A percentile compares a stretch with the other conserved stretches of the same genome.
phyloP scores from a whole-genome alignment of 31 red algal species.

The Endocladia muricata region DNA sequence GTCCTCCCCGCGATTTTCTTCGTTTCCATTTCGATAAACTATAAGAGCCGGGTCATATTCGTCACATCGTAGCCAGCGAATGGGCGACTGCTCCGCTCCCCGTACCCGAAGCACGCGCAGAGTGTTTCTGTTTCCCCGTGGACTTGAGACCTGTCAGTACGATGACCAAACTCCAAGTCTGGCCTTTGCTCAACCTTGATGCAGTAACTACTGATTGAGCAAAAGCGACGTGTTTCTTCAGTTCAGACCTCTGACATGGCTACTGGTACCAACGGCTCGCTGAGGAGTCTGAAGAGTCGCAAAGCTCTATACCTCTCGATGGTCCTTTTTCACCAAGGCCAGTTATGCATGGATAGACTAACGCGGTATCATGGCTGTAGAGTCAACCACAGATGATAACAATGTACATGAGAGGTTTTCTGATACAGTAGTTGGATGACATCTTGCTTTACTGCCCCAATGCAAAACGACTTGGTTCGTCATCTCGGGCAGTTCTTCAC shows the following conservation, averaged over 20 bases:
- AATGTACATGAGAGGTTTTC: neutral
- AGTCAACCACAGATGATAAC: neutral
- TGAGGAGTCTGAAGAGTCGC: conserved; percentile 1
- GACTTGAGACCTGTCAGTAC: conserved; percentile 4
- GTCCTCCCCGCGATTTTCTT: neutral
- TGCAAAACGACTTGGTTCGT: neutral
- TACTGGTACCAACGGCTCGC: neutral
- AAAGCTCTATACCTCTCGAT: conserved; percentile 5
- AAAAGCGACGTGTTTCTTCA: neutral
- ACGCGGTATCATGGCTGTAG: conserved; percentile 11
- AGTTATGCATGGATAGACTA: conserved; percentile 11
- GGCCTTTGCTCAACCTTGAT: conserved; percentile 17
- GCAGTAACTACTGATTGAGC: neutral
- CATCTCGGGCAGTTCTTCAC: neutral
- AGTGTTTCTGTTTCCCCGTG: conserved; percentile 11
- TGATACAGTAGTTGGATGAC: neutral
- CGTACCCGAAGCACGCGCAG: neutral
- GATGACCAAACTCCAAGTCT: neutral
- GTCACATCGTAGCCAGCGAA: neutral
- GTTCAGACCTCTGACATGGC: conserved; percentile 10
- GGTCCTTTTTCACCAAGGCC: neutral
- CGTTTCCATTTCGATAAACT: neutral
- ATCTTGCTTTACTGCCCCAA: neutral
- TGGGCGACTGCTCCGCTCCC: conserved; percentile 7
- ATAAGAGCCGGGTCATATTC: neutral